Conservation (phyloP, 164 flowering plant genomes). For the Litsea cubeba region DNA sequence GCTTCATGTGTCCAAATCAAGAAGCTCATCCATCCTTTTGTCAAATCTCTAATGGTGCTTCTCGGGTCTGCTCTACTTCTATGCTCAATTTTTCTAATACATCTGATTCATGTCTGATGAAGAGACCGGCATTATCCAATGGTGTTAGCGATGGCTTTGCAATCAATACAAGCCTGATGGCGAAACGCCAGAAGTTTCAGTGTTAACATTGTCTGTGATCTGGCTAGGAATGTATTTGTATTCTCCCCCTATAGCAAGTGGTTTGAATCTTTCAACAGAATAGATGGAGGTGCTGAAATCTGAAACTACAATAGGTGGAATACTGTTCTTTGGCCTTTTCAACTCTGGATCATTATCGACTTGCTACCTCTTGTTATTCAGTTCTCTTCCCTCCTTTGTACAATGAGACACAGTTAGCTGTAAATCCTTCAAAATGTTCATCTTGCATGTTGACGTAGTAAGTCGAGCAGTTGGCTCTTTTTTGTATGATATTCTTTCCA, state of each 20-base stretch:
- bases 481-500: conserved; percentile 2
- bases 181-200: conserved; percentile 4
- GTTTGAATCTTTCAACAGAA: not conserved
- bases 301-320: not conserved
- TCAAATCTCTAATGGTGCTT: not conserved
- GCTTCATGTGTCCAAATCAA: not conserved
- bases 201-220: not conserved
- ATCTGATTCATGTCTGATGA: conserved; percentile 1
- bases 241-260: not conserved
- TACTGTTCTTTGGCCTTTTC: not conserved
- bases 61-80: not conserved
- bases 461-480: not conserved
- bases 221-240: not conserved
- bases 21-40: not conserved
- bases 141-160: not conserved
- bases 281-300: not conserved
- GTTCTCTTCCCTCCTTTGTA: not conserved
- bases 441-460: not conserved
- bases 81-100: conserved; percentile 2
- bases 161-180: not conserved
- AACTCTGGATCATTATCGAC: not conserved
- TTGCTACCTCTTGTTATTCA: not conserved
- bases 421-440: not conserved
- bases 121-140: not conserved
- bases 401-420: not conserved